A percentile compares a stretch with the other conserved stretches of the same genome.
phyloP scores from a whole-genome alignment of 768 basidiomycete genomes.

The Podaxis sp. region DNA sequence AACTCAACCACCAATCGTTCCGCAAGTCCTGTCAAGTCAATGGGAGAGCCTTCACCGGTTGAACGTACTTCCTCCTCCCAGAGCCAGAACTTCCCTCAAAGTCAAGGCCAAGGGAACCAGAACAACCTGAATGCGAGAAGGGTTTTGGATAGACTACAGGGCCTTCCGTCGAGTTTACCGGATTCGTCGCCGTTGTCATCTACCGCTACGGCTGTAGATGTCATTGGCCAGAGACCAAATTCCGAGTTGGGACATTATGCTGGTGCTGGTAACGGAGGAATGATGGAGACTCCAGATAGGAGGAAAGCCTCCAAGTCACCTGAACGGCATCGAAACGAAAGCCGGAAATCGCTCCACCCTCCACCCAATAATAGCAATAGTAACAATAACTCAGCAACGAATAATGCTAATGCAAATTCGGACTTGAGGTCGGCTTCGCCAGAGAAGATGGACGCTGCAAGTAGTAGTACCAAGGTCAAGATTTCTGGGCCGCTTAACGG shows the following conservation, averaged over 20 bases:
- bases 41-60: slow-evolving; percentile 42
- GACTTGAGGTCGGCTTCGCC: slow-evolving; percentile 50
- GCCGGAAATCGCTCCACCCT: slow-evolving; percentile 54
- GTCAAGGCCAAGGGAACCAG: neutral
- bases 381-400: neutral
- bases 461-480: slow-evolving; percentile 57
- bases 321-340: slow-evolving; percentile 55
- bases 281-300: slow-evolving; percentile 40
- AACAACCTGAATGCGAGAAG: slow-evolving; percentile 25
- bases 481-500: slow-evolving; percentile 90
- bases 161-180: slow-evolving; percentile 48
- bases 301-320: slow-evolving; percentile 35
- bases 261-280: slow-evolving; percentile 36
- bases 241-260: slow-evolving; percentile 83
- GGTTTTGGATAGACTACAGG: slow-evolving; percentile 37
- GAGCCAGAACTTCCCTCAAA: slow-evolving; percentile 21
- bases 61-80: slow-evolving; percentile 38
- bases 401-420: neutral
- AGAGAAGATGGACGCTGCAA: slow-evolving; percentile 51
- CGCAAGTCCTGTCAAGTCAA: slow-evolving; percentile 55
- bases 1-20: slow-evolving; percentile 24
- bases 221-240: slow-evolving; percentile 57
- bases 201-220: slow-evolving; percentile 38
- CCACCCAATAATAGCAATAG: slow-evolving; percentile 27
- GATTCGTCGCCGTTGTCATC: slow-evolving; percentile 66